phyloP scores from a whole-genome alignment of 345 rosid genomes.

The Isatis tinctoria region DNA sequence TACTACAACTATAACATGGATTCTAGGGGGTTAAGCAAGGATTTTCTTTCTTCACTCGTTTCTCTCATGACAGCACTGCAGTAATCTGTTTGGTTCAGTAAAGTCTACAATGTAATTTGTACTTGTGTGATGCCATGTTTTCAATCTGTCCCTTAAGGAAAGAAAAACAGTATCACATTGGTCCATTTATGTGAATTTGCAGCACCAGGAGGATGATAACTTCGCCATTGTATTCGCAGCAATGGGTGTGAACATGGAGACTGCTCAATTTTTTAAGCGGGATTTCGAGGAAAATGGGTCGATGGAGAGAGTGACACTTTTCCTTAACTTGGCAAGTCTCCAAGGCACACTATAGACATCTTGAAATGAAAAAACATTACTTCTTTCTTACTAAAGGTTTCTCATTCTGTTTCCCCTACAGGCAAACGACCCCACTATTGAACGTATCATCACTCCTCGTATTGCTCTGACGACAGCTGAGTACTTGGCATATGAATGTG shows the following conservation, averaged over 20 bases:
- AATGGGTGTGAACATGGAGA: constrained; percentile 96
- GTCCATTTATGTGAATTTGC: constrained; percentile 4
- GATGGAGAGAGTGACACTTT: constrained; percentile 88
- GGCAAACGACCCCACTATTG: constrained; percentile 75
- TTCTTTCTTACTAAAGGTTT: constrained; percentile 3
- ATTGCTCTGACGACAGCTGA: constrained; percentile 96
- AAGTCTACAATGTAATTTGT: not conserved
- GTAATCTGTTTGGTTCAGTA: not conserved
- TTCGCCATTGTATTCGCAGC: constrained; percentile 93
- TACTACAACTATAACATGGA: not conserved
- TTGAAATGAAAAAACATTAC: not conserved
- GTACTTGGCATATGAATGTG: constrained; percentile 93
- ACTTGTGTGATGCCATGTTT: not conserved
- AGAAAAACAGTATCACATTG: not conserved
- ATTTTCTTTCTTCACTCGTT: not conserved
- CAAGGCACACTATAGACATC: not conserved
- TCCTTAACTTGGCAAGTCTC: constrained; percentile 57
- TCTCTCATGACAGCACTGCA: not conserved
- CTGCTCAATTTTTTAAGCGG: constrained; percentile 87
- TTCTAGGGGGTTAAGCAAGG: not conserved
- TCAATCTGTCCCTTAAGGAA: not conserved
- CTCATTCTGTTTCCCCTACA: not conserved
- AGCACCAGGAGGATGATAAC: constrained; percentile 75
- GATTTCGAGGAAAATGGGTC: constrained; percentile 95
- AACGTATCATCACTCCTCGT: constrained; percentile 94